Percentiles rank a stretch among this genome's conserved stretches.
These are phyloP conservation scores for Xylariaceae sp. DNA, from an alignment of 2,329 filamentous ascomycete species.

Conservation along the genomic window DNA sequence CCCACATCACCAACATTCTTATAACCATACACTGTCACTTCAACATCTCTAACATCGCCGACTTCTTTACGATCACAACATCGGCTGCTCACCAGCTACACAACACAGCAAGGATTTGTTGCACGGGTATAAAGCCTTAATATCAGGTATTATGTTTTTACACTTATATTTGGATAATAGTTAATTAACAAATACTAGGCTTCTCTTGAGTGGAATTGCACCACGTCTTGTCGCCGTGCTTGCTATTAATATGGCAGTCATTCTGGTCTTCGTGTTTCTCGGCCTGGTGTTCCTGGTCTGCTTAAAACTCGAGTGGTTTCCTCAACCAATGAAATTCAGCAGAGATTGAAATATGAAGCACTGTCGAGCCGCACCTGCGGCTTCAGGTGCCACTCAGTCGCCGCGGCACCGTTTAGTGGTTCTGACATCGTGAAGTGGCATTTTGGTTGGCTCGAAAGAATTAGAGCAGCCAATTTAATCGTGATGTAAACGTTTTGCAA, in stretches of 20 bases:
- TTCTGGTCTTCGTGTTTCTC: background rate
- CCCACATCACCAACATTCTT: too few species aligned
- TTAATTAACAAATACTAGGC: background rate
- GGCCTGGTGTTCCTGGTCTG: background rate
- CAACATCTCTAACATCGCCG: too few species aligned
- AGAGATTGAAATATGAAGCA: background rate
- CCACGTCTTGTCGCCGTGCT: too few species aligned
- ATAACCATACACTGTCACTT: too few species aligned
- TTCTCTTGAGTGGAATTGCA: too few species aligned
- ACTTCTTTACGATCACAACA: too few species aligned
- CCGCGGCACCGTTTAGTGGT: background rate
- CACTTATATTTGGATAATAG: background rate
- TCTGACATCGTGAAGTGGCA: constrained; percentile 11
- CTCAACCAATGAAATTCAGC: background rate
- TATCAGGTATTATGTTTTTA: too few species aligned
- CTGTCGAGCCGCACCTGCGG: background rate
- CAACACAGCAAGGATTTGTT: background rate
- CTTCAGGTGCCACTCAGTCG: background rate
- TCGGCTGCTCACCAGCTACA: background rate
- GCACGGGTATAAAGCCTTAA: background rate
- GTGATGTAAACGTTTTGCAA: constrained; percentile 19
- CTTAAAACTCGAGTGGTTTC: background rate
- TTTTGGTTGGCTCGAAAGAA: background rate
- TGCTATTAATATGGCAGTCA: background rate
- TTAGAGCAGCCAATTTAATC: background rate